Evolutionary conservation across 176 grass and related monocot genomes (phyloP), one percentile per base, ranked within the genome.

Genomic region (Cocos nucifera): DNA sequence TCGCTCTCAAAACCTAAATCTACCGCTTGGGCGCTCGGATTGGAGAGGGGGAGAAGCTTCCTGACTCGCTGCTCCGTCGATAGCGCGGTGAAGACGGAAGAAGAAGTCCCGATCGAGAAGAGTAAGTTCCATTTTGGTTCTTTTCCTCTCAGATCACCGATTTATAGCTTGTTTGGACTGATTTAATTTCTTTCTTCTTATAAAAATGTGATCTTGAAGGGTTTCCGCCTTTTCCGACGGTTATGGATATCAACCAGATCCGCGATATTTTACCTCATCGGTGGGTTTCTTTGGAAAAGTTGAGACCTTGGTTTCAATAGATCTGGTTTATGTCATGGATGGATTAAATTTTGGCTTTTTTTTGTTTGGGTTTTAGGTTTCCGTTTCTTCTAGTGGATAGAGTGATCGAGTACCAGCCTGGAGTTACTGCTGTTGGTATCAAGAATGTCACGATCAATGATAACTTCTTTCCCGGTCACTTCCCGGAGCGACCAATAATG

Each of bases 381-480:
- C 91, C 91, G 53, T 95, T 95, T 71, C 80, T 95, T 54, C 29
- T 95, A 44, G 91, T 95, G 57, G 91, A 95, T 73, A 79, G 86
- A 77, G 86, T 95, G 50, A 87, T 95, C 19, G 91, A 95, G 66
- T 90, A 84, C 80, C 84, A 83, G 58, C 75, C 75, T 62, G 73
- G 79, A 59, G 61, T 61, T 50, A 67, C 79, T 28, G 79, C 61
- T 50, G 79, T 82, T 64, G 79, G 68, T 26, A 78, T 83, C 52
- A 97, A 97, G 77, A 97, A 97, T 64, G 81, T 97, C 53, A 90
- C 92, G 0, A 97, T 97, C 67, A 97, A 97, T 51, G 92, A 97
- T 69, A 90, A 97, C 54, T 97, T 97, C 55, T 97, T 97, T 35
- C 80, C 74, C n/a, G 80, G 80, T 15, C 80, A 83, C 53, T 83